Conservation (phyloP, 768 basidiomycete species). For the Auriscalpium vulgare region DNA sequence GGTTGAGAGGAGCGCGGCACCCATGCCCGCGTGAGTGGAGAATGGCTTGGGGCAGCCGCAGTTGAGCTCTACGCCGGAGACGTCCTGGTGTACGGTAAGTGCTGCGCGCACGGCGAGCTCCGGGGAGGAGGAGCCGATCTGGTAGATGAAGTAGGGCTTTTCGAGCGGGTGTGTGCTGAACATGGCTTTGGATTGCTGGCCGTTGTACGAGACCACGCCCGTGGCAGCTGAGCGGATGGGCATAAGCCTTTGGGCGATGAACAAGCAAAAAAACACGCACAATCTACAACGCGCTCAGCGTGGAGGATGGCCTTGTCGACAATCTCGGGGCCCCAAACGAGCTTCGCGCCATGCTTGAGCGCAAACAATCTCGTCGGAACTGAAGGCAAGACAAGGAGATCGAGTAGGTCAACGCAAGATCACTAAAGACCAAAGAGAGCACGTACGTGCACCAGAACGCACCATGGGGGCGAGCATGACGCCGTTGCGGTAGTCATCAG, state of each 20-base stretch:
- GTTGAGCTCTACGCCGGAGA: constrained; percentile 93
- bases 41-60: constrained; percentile 98
- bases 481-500: constrained; percentile 79
- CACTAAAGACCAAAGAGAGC: constrained; percentile 8
- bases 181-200: constrained; percentile 67
- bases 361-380: constrained; percentile 83
- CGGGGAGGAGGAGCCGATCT: constrained; percentile 87
- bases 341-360: constrained; percentile 84
- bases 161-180: constrained; percentile 93
- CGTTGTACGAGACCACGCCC: constrained; percentile 82
- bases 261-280: constrained; percentile 38
- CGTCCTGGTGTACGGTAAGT: constrained; percentile 74
- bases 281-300: constrained; percentile 74
- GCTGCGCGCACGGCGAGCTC: constrained; percentile 91
- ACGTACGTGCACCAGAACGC: constrained; percentile 80
- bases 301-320: constrained; percentile 95
- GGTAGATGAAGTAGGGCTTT: constrained; percentile 90
- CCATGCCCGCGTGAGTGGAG: constrained; percentile 92
- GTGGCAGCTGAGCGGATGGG: constrained; percentile 51
- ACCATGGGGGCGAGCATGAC: constrained; percentile 99
- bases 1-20: constrained; percentile 86
- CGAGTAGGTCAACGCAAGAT: constrained; percentile 5
- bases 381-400: constrained; percentile 22
- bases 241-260: neutral
- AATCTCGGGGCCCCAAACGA: constrained; percentile 96